Conservation (phyloP, 805 yeast species). For the Yamadazyma philogaea region DNA sequence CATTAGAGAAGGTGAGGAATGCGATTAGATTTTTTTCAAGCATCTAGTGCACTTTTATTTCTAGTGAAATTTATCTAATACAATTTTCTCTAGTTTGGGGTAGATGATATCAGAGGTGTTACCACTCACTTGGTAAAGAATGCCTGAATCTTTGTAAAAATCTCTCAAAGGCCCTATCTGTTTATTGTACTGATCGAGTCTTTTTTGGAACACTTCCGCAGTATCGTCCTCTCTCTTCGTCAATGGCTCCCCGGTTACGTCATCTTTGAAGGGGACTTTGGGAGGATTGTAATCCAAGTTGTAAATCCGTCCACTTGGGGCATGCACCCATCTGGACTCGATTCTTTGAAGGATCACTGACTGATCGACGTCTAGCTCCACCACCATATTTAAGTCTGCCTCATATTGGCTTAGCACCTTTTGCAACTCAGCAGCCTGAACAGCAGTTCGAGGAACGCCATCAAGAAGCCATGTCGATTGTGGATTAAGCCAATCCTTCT, state of each 20-base stretch:
- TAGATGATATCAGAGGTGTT: constrained; percentile 80
- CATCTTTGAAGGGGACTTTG: constrained; percentile 74
- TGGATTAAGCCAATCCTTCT: constrained; percentile 41
- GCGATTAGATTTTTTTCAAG: neutral
- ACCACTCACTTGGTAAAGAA: constrained; percentile 62
- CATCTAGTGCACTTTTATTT: neutral
- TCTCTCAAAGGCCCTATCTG: constrained; percentile 63
- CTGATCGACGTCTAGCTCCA: constrained; percentile 84
- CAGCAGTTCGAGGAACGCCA: constrained; percentile 84
- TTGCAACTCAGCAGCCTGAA: constrained; percentile 66
- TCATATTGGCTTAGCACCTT: constrained; percentile 33
- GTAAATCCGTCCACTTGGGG: constrained; percentile 81
- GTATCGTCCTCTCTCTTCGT: constrained; percentile 81
- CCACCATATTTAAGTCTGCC: constrained; percentile 66
- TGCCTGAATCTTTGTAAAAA: constrained; percentile 46
- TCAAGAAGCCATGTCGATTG: constrained; percentile 71
- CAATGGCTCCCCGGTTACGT: constrained; percentile 84
- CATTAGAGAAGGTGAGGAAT: constrained; percentile 21
- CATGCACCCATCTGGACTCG: constrained; percentile 80
- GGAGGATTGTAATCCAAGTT: constrained; percentile 90
- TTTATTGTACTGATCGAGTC: constrained; percentile 61
- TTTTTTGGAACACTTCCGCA: constrained; percentile 61
- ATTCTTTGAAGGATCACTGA: constrained; percentile 77
- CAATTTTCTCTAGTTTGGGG: constrained; percentile 54
- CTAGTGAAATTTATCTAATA: constrained; percentile 1